Percentiles rank a stretch among this genome's conserved stretches.
Evolutionary conservation across 352 stramenopile species (phyloP).

Genomic region (Phytophthora hybrid): DNA sequence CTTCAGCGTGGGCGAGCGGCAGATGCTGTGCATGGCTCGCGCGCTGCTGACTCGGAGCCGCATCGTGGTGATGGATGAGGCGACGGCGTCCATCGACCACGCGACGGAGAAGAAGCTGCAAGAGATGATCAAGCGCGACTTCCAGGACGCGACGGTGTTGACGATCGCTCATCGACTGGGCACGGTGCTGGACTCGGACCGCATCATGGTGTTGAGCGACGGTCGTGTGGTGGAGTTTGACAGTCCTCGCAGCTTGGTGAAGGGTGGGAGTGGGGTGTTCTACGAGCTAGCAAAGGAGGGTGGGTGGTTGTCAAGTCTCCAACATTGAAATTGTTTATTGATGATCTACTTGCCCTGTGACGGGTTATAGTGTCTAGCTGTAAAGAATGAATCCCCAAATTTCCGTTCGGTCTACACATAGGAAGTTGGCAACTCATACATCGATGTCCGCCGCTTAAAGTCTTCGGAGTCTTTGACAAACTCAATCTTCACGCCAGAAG

Average conservation of each 20-base stretch:
- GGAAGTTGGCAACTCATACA: slow-evolving; percentile 27
- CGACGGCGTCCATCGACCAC: too few species aligned
- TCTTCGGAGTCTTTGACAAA: slow-evolving; percentile 36
- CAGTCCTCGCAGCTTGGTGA: slow-evolving; percentile 48
- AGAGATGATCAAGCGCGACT: too few species aligned
- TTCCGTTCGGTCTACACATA: slow-evolving; percentile 10
- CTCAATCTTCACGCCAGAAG: slow-evolving; percentile 18
- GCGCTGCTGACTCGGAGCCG: slow-evolving; percentile 14
- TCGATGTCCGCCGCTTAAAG: slow-evolving; percentile 34
- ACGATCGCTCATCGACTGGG: too few species aligned
- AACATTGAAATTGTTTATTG: not conserved
- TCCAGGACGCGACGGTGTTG: too few species aligned
- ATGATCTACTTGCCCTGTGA: not conserved
- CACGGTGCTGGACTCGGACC: slow-evolving; percentile 43
- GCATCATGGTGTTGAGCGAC: too few species aligned
- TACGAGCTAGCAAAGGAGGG: slow-evolving; percentile 32
- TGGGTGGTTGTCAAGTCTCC: slow-evolving; percentile 15
- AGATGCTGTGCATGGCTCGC: slow-evolving; percentile 93
- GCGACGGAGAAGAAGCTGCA: too few species aligned
- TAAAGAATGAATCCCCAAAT: not conserved
- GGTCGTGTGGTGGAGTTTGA: slow-evolving; percentile 83
- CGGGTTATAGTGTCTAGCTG: not conserved
- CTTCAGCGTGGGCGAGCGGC: slow-evolving; percentile 80
- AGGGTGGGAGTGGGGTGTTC: slow-evolving; percentile 21
- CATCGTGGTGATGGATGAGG: too few species aligned